These are phyloP conservation scores for Rutstroemia sydowiana DNA, from an alignment of 2,329 filamentous ascomycete species.

Conservation along the genomic window DNA sequence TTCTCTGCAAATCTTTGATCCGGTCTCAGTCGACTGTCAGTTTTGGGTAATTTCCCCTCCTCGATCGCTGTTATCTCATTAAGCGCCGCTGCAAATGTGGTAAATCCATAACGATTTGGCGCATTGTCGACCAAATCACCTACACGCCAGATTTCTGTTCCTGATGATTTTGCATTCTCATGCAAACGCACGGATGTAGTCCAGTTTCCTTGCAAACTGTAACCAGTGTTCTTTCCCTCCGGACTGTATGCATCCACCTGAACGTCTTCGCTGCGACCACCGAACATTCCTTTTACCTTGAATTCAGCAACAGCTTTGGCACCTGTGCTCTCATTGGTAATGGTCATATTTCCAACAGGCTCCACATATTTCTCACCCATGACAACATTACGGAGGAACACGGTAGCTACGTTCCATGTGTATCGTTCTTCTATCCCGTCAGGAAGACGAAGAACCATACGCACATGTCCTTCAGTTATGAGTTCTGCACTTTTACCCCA, in stretches of 20 bases:
- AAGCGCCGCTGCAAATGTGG: conserved; percentile 73
- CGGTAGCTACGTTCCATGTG: conserved; percentile 81
- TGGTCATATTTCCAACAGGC: conserved; percentile 81
- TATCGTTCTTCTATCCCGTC: conserved; percentile 73
- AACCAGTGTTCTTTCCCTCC: conserved; percentile 56
- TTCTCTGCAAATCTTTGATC: conserved; percentile 99
- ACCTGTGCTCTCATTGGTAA: conserved; percentile 76
- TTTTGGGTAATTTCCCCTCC: conserved; percentile 72
- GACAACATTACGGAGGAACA: conserved; percentile 91
- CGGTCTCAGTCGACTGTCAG: conserved; percentile 84
- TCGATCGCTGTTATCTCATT: conserved; percentile 86
- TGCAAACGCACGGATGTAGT: conserved; percentile 64
- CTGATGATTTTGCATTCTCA: conserved; percentile 52
- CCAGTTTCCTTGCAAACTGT: conserved; percentile 77
- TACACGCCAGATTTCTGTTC: conserved; percentile 68
- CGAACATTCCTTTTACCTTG: conserved; percentile 94
- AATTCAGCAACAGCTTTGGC: conserved; percentile 83
- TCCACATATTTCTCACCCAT: conserved; percentile 98
- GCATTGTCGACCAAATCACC: conserved; percentile 74
- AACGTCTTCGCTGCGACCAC: conserved; percentile 86
- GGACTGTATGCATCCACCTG: conserved; percentile 64
- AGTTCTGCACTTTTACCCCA: conserved; percentile 97
- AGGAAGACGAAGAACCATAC: conserved; percentile 60
- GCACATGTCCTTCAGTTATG: conserved; percentile 80
- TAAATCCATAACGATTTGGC: conserved; percentile 77